phyloP scores from a whole-genome alignment of 306 rosid species.

The Vigna radiata region DNA sequence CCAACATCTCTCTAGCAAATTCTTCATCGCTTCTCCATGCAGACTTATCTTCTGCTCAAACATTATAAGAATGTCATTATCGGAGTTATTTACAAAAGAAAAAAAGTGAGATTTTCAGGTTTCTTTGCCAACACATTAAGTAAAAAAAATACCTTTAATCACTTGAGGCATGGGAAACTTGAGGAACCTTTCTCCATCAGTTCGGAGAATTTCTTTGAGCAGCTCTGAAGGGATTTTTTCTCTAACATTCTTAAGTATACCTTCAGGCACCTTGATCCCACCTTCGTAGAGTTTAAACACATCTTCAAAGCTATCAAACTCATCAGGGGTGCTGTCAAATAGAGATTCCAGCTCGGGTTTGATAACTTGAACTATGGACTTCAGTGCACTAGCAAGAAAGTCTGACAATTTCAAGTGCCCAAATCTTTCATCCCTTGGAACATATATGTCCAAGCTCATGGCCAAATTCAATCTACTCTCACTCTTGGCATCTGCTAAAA shows the following conservation, averaged over 20 bases:
- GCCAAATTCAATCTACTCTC: constrained; percentile 64
- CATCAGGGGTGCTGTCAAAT: constrained; percentile 57
- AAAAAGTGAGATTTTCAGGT: neutral
- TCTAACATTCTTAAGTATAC: constrained; percentile 51
- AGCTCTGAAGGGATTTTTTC: constrained; percentile 62
- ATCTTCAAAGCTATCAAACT: constrained; percentile 73
- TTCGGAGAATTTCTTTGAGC: constrained; percentile 70
- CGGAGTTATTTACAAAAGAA: neutral
- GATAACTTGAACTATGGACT: constrained; percentile 66
- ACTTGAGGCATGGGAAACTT: constrained; percentile 82
- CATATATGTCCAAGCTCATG: constrained; percentile 72
- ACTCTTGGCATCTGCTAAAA: constrained; percentile 56
- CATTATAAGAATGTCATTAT: constrained; percentile 35
- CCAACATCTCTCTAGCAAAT: constrained; percentile 90
- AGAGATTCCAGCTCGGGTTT: constrained; percentile 70
- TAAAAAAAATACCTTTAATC: constrained; percentile 61
- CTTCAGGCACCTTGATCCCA: constrained; percentile 64
- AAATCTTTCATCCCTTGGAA: constrained; percentile 87
- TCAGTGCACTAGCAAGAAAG: constrained; percentile 71
- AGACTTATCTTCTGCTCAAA: constrained; percentile 65
- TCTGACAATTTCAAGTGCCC: constrained; percentile 83
- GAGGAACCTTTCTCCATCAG: constrained; percentile 66
- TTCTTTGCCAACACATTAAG: neutral
- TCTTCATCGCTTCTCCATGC: constrained; percentile 93
- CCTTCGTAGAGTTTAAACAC: constrained; percentile 75